Evolutionary conservation across 2,329 filamentous ascomycete genomes (phyloP), one percentile per base, ranked within the genome.

Genomic region (Sporothrix variecibatus): DNA sequence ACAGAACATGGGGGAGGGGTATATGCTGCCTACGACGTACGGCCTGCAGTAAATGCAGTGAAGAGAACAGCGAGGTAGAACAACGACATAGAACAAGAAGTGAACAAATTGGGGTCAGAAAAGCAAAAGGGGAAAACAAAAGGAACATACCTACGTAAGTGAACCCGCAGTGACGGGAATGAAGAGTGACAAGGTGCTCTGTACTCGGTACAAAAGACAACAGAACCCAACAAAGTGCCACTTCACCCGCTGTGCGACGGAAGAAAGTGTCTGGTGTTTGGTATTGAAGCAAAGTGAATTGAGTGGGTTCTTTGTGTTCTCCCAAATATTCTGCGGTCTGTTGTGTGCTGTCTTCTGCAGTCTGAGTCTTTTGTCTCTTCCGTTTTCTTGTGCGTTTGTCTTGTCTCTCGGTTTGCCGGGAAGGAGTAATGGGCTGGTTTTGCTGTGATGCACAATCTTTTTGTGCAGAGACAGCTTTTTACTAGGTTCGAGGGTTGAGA

Each of bases 381-480:
- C 15, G 31, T 23, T 40, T 3, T 1, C 12, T 26, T 65, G 64
- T 28, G 34, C 15, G 43, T 34, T 15, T 69, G 67, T 69, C 28
- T 69, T 34, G 67, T 69, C 20, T 69, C 67, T 69, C 46, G 67
- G 46, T 56, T 40, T 69, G 67, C 28, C 46, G 67, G 67, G 20
- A 56, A 51, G 65, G 64, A 67, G 26, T 26, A 34, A 43, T 26
- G 38, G 20, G 34, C 15, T 69, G 43, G 62, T 26, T 51, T 11
- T 68, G 62, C 40, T 49, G 64, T 31, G 7, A 9, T 60, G 26
- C 17, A 12, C 56, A 6, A 26, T 26, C 49, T 17, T 38, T 1
- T 23, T 3, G 3, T 20, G 28, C 40, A 69, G 17, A 51, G 26
- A 69, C 26, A 31, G 31, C 23, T n/a, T 23, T 40, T 23, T 26